These are phyloP conservation scores for Populus nigra DNA, from an alignment of 345 rosid genomes.

Conservation along the genomic window DNA sequence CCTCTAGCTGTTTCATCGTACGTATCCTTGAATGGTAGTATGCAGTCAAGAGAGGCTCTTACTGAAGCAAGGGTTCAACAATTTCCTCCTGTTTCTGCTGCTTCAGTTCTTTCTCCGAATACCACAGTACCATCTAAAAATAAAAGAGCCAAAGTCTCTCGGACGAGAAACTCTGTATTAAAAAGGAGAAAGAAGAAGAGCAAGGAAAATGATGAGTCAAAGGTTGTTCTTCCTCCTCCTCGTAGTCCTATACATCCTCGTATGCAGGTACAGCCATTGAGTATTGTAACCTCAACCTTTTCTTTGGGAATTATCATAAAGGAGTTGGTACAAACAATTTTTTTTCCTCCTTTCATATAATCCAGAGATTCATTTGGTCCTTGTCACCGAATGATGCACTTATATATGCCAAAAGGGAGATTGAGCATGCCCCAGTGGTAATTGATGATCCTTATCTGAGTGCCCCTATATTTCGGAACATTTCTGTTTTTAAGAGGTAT, in stretches of 20 bases:
- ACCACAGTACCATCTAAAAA: slow-evolving; percentile 21
- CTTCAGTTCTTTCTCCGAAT: slow-evolving; percentile 35
- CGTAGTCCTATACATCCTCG: slow-evolving; percentile 28
- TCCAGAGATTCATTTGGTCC: slow-evolving; percentile 57
- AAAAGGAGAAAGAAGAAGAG: slow-evolving; percentile 33
- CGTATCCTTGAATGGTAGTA: slow-evolving; percentile 35
- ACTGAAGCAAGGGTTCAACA: slow-evolving; percentile 37
- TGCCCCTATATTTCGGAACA: slow-evolving; percentile 57
- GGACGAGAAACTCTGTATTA: slow-evolving; percentile 3
- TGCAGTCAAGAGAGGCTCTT: slow-evolving; percentile 38
- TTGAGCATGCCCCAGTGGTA: slow-evolving; percentile 44
- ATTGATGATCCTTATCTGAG: slow-evolving; percentile 49
- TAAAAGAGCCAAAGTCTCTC: slow-evolving; percentile 12
- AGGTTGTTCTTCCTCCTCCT: slow-evolving; percentile 37
- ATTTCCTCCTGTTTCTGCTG: slow-evolving; percentile 21
- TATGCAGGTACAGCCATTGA: slow-evolving; percentile 46
- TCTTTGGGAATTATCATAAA: not conserved
- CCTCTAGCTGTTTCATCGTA: slow-evolving; percentile 24
- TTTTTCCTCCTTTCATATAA: slow-evolving; percentile 7
- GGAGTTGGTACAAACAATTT: not conserved
- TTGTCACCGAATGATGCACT: slow-evolving; percentile 63
- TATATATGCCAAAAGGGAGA: slow-evolving; percentile 62
- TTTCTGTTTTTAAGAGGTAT: slow-evolving; percentile 75
- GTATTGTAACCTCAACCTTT: not conserved
- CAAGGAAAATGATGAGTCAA: slow-evolving; percentile 24